Evolutionary conservation across 2,329 filamentous ascomycete genomes (phyloP), one percentile per base, ranked within the genome.

Genomic region (Colletotrichum viniferum): DNA sequence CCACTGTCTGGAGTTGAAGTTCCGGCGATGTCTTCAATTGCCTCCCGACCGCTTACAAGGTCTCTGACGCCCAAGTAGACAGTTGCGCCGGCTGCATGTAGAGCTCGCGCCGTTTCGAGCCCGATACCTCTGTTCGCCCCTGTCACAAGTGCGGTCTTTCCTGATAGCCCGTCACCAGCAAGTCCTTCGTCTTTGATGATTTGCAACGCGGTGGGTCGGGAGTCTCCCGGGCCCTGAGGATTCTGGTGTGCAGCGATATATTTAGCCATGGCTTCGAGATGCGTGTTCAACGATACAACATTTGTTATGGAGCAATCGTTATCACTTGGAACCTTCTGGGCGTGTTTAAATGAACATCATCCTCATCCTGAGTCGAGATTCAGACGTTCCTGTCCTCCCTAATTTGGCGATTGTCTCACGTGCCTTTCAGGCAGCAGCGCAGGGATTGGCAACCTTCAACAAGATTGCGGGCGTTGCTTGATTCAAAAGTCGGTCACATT

Each of bases 191-290:
- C 85, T 30, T 82, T 69, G 67, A 87, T 75, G 38, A 87, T 83
- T 64, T 85, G 81, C 1, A 85, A 63, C 2, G 86, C 85, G 2
- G 85, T 87, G 12, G 86, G 86, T 4, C 85, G 82, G 26, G 80
- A 78, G 74, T 87, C 86, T 2, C 84, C 85, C 2, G 84, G 81
- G 0, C 85, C 85, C 9, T 75, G 21, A 0, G 60, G 58, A 26
- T 36, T 65, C 0, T 21, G 21, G 14, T 69, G 52, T 14, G 32
- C 60, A 18, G 62, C 52, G 5, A 56, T n/a, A 16, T 74, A 74
- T 24, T 66, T 16, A 24, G 71, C 58, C 71, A 69, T 73, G 12
- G 28, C 72, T 3, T 4, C 1, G 55, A 28, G 1, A 4, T 4
- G 43, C 4, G 43, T 21, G 3, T n/a, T 48, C 43, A 48, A n/a